Evolutionary conservation across 345 rosid species (phyloP), one percentile per base, ranked within the genome.

Genomic region (Brassica cretica): DNA sequence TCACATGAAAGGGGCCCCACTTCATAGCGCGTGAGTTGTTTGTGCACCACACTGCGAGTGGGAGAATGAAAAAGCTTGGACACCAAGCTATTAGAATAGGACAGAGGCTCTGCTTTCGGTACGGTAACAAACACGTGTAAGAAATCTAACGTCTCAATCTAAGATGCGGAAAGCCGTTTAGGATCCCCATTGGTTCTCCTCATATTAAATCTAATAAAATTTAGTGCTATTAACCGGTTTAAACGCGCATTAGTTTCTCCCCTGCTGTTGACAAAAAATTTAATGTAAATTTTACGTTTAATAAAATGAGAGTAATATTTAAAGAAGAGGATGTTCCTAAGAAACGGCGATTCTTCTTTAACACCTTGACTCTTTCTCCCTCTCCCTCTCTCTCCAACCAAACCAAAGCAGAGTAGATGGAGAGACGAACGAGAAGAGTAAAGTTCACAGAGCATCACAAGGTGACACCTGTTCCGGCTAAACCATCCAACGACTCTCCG

Each of bases 381-480:
- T 12, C 51, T 44, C 37, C 6, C 39, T 35, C 51, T 12, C 5
- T 11, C 51, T 39, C 51, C 29, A 25, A 25, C 29, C 5, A 44
- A 44, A 44, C n/a, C 51, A 44, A 11, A 44, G 51, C 51, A 44
- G 51, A 41, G 12, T 9, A 9, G 11, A 41, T 79, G 82, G 82
- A 79, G 82, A 79, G 75, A 79, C 24, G 78, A 79, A 37, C 78
- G 5, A 79, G 82, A 79, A 68, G 82, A 74, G 70, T 74, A 0
- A 79, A 79, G 74, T 53, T 79, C 71, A 68, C 82, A 35, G 82
- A 79, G 71, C 61, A 79, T 68, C 78, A 46, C 9, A 79, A 74
- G 27, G 73, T 72, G 56, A 78, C 29, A 19, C 8, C 11, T 30
- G 70, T 78, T 0, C 32, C 37, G 14, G 7, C 51, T 24, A 71